Evolutionary conservation across 2,329 filamentous ascomycete species (phyloP).

Genomic region (Fusarium sp.): DNA sequence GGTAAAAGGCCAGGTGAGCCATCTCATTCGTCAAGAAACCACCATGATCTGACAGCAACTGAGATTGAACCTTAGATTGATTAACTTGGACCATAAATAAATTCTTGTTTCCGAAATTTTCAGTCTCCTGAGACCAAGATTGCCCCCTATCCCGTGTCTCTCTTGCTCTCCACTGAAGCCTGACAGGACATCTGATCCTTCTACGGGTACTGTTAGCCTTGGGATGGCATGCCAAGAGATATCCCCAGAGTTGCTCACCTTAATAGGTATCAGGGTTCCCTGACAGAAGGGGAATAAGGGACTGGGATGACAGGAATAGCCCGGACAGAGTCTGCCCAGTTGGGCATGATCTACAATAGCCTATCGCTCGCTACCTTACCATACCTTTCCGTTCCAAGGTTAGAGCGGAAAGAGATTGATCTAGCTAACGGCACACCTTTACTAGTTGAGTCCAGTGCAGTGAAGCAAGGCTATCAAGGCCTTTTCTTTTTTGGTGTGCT

Average conservation of each 20-base stretch:
- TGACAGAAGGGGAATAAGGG: conserved; percentile 12
- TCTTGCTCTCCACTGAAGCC: conserved; percentile 8
- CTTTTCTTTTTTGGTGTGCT: background rate
- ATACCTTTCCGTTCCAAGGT: conserved; percentile 16
- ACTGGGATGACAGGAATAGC: conserved; percentile 35
- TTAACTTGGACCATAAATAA: conserved; percentile 14
- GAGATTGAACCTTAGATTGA: conserved; percentile 24
- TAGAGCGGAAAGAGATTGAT: conserved; percentile 14
- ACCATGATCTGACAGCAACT: conserved; percentile 43
- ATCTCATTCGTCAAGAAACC: conserved; percentile 35
- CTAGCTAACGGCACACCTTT: conserved; percentile 36
- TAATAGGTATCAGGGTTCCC: conserved; percentile 27
- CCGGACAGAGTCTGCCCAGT: conserved; percentile 27
- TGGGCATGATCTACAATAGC: conserved; percentile 43
- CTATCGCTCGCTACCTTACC: conserved; percentile 21
- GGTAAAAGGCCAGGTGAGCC: conserved; percentile 23
- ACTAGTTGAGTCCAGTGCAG: background rate
- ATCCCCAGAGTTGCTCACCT: conserved; percentile 42
- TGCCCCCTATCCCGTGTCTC: conserved; percentile 7
- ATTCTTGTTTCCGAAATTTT: conserved; percentile 18
- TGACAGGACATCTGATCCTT: conserved; percentile 27
- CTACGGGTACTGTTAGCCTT: conserved; percentile 10
- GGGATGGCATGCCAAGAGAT: conserved; percentile 42
- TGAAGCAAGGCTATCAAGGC: conserved; percentile 21
- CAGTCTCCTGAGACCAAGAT: conserved; percentile 8